A percentile compares a stretch with the other conserved stretches of the same genome.
Conservation (phyloP, 345 rosid species). For the Lepidium africanum region DNA sequence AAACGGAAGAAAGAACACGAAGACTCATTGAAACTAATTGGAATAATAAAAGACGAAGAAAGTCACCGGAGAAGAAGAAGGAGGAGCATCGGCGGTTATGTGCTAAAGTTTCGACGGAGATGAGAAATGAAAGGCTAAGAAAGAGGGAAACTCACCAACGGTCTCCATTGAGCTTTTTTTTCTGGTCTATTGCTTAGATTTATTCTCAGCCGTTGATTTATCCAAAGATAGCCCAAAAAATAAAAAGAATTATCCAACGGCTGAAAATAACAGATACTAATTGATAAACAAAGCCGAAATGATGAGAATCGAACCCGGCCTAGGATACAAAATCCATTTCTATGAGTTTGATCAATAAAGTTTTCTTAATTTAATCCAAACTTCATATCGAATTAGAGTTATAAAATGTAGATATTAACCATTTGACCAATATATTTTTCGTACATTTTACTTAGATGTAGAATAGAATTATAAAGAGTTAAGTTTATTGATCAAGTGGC, state of each 20-base stretch:
- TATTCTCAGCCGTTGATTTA: conserved; percentile 7
- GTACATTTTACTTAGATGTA: no score
- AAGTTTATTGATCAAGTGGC: no score
- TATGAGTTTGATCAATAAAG: no score
- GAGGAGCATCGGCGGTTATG: conserved; percentile 24
- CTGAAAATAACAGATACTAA: neutral
- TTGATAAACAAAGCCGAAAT: neutral
- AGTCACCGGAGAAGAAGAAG: conserved; percentile 20
- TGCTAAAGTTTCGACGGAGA: conserved; percentile 13
- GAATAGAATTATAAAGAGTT: no score
- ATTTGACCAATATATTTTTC: no score
- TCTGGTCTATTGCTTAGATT: neutral
- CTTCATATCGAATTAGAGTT: no score
- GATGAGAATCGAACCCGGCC: no score
- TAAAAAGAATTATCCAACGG: conserved; percentile 1
- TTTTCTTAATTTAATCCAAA: no score
- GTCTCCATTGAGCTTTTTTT: neutral
- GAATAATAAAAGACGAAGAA: neutral
- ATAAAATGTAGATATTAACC: no score
- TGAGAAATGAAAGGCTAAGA: conserved; percentile 49
- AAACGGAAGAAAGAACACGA: conserved; percentile 33
- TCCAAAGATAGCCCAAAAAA: neutral
- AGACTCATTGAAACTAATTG: conserved; percentile 13
- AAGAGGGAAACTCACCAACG: conserved; percentile 16
- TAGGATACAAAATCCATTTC: no score